Conservation (phyloP, 2,329 filamentous ascomycete genomes). For the Colletotrichum sp. region DNA sequence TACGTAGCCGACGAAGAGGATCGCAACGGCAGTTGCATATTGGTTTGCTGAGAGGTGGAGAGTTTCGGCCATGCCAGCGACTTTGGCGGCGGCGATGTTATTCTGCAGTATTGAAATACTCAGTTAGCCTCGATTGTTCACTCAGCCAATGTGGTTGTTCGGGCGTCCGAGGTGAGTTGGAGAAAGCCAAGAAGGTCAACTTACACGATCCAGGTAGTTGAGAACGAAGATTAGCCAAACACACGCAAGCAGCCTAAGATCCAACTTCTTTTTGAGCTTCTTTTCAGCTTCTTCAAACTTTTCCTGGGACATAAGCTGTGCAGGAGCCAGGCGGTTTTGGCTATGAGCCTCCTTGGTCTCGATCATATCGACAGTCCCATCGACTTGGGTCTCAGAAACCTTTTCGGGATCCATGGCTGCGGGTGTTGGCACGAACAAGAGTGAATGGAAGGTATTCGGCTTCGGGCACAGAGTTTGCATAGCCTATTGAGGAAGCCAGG, state of each 20-base stretch:
- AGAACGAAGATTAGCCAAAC: neutral
- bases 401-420: neutral
- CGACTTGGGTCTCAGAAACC: neutral
- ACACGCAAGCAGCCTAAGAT: neutral
- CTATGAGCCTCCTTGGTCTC: neutral
- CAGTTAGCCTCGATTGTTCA: neutral
- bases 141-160: neutral
- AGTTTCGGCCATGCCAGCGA: neutral
- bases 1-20: conserved; percentile 23
- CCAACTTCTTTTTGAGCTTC: neutral
- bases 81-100: neutral
- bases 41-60: neutral
- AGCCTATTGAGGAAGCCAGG: neutral
- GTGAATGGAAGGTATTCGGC: neutral
- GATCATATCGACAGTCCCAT: neutral
- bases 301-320: neutral
- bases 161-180: neutral
- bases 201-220: neutral
- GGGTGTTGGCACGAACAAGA: neutral
- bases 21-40: neutral
- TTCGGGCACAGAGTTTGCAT: neutral
- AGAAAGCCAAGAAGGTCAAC: neutral
- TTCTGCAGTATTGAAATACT: neutral
- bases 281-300: neutral
- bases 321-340: neutral